phyloP scores from a whole-genome alignment of 2,329 filamentous ascomycete species.

The Trichoderma guizhouense region DNA sequence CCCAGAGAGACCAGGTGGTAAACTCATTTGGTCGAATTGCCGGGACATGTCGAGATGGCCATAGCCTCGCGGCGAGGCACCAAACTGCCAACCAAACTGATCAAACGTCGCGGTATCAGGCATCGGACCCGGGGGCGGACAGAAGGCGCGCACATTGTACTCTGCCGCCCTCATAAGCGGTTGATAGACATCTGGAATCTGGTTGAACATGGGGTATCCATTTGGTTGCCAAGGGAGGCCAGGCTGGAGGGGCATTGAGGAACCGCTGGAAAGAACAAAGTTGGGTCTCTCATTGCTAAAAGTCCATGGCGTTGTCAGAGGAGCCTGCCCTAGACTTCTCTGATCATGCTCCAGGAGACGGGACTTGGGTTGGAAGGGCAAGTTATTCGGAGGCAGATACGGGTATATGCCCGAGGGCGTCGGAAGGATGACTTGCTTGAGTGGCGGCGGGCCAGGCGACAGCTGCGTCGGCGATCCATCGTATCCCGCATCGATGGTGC shows the following conservation, averaged over 20 bases:
- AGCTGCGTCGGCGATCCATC: conserved; percentile 77
- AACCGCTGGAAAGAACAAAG: conserved; percentile 4
- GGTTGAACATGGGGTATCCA: conserved; percentile 18
- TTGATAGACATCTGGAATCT: conserved; percentile 28
- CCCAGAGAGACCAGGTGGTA: neutral
- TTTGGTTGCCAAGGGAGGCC: conserved; percentile 6
- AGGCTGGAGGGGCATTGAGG: neutral
- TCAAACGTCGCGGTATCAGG: conserved; percentile 32
- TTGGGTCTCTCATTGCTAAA: neutral
- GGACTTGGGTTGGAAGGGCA: conserved; percentile 14
- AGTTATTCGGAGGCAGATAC: conserved; percentile 18
- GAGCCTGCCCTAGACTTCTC: neutral
- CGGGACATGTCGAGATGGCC: conserved; percentile 2
- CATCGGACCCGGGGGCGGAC: conserved; percentile 34
- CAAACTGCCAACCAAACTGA: conserved; percentile 21
- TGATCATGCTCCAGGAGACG: neutral
- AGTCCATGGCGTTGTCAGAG: conserved; percentile 11
- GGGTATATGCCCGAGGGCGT: conserved; percentile 33
- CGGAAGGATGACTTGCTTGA: conserved; percentile 80
- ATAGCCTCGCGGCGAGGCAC: conserved; percentile 16
- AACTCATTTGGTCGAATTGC: neutral
- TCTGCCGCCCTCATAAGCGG: conserved; percentile 36
- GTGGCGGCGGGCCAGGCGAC: conserved; percentile 68
- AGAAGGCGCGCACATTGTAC: conserved; percentile 38
- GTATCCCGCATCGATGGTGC: conserved; percentile 88